Percentiles rank a stretch among this genome's conserved stretches.
Evolutionary conservation across 768 basidiomycete genomes (phyloP).

Genomic region (Phylloporus arenicola): DNA sequence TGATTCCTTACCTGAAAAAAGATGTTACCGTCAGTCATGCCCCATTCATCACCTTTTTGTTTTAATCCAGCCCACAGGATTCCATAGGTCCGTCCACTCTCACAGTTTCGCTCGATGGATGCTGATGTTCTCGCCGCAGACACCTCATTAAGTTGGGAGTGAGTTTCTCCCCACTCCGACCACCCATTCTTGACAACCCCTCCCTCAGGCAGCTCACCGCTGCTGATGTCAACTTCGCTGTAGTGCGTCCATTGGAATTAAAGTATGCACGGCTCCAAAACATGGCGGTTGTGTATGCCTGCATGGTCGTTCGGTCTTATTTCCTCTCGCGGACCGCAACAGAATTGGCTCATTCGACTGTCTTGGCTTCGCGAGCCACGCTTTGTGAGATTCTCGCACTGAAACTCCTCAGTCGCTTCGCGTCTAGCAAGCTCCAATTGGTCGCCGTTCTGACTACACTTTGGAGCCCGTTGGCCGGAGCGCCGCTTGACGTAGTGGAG

Average conservation of each 20-base stretch:
- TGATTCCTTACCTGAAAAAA: conserved; percentile 65
- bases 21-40: conserved; percentile 56
- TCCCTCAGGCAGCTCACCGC: conserved; percentile 67
- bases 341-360: conserved; percentile 71
- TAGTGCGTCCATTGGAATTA: conserved; percentile 70
- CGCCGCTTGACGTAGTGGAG: conserved; percentile 57
- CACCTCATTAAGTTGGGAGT: conserved; percentile 77
- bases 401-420: conserved; percentile 75
- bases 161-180: conserved; percentile 27
- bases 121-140: conserved; percentile 37
- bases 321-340: conserved; percentile 65
- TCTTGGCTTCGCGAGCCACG: conserved; percentile 67
- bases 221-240: conserved; percentile 74
- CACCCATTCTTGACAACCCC: conserved; percentile 1
- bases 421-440: conserved; percentile 69
- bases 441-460: conserved; percentile 70
- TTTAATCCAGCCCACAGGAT: conserved; percentile 15
- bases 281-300: conserved; percentile 68
- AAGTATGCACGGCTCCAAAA: conserved; percentile 78
- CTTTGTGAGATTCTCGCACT: conserved; percentile 87
- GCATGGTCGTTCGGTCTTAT: conserved; percentile 72
- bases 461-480: conserved; percentile 84
- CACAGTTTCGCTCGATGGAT: background rate
- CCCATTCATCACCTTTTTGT: conserved; percentile 10
- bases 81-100: conserved; percentile 24